Percentiles rank a stretch among this genome's conserved stretches.
Conservation (phyloP, 2,329 filamentous ascomycete genomes). For the Colletotrichum sp. region DNA sequence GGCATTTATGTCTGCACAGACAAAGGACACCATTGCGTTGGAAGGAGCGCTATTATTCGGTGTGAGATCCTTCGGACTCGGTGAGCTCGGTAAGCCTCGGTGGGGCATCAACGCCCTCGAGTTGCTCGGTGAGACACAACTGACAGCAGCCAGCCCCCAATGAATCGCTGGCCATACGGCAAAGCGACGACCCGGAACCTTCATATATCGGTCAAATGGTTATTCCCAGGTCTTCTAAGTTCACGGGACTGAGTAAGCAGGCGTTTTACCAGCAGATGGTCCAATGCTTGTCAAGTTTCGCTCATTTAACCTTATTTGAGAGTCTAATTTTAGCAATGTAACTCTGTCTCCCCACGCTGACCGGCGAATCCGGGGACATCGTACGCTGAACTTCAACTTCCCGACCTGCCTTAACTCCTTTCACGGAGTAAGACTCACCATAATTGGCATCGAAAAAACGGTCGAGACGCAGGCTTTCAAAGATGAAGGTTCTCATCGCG, state of each 20-base stretch:
- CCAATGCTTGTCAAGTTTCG: not conserved
- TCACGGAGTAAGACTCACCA: not conserved
- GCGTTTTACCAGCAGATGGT: not conserved
- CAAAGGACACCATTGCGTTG: not conserved
- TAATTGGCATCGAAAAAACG: fast-evolving
- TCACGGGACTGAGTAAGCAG: not conserved
- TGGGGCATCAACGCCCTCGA: fast-evolving
- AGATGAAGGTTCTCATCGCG: constrained; percentile 11
- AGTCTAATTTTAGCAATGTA: not conserved
- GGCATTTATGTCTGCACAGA: not conserved
- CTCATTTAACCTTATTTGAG: not conserved
- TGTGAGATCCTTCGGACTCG: not conserved
- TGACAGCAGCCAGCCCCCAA: not conserved
- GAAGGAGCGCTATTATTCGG: fast-evolving
- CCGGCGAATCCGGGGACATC: not conserved
- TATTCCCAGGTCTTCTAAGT: not conserved
- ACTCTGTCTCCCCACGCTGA: not conserved
- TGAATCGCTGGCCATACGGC: not conserved
- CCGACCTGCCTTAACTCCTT: not conserved
- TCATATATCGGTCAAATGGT: not conserved
- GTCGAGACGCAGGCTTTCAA: fast-evolving
- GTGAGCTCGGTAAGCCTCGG: not conserved
- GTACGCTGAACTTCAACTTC: not conserved
- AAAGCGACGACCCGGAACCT: not conserved
- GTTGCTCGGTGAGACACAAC: not conserved